Conservation (phyloP, 768 basidiomycete genomes). For the Phaeotremella skinneri region DNA sequence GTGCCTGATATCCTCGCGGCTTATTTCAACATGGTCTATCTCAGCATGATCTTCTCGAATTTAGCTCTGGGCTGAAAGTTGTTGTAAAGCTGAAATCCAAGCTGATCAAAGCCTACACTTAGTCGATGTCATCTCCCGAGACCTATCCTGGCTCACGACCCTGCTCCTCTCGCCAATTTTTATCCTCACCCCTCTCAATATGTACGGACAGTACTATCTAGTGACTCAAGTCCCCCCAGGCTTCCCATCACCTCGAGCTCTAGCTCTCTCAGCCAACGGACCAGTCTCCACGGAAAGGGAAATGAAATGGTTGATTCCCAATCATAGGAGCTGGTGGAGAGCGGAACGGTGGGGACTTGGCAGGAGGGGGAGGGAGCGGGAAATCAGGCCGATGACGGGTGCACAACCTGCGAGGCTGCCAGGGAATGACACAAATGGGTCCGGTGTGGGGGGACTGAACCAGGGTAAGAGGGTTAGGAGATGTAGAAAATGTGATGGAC, state of each 20-base stretch:
- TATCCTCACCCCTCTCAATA: constrained; percentile 70
- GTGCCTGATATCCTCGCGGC: constrained; percentile 53
- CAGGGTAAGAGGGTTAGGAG: constrained; percentile 58
- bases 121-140: constrained; percentile 79
- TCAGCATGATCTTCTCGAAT: too few relatives aligned
- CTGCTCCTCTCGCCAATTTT: constrained; percentile 61
- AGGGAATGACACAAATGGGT: not conserved
- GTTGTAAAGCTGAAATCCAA: too few relatives aligned
- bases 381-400: constrained; percentile 6
- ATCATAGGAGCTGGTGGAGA: constrained; percentile 59
- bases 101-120: too few relatives aligned
- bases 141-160: constrained; percentile 61
- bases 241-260: constrained; percentile 55
- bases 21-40: not conserved
- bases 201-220: constrained; percentile 79
- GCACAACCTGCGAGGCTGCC: too few relatives aligned
- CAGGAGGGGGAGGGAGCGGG: constrained; percentile 5
- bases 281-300: constrained; percentile 14
- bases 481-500: constrained; percentile 67
- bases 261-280: constrained; percentile 12
- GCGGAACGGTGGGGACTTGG: constrained; percentile 36
- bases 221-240: constrained; percentile 79
- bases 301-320: constrained; percentile 35
- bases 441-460: not conserved
- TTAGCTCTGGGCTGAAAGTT: too few relatives aligned